Base-by-base conservation (phyloP, 306 rosid genomes). In the Castanea crenata region DNA sequence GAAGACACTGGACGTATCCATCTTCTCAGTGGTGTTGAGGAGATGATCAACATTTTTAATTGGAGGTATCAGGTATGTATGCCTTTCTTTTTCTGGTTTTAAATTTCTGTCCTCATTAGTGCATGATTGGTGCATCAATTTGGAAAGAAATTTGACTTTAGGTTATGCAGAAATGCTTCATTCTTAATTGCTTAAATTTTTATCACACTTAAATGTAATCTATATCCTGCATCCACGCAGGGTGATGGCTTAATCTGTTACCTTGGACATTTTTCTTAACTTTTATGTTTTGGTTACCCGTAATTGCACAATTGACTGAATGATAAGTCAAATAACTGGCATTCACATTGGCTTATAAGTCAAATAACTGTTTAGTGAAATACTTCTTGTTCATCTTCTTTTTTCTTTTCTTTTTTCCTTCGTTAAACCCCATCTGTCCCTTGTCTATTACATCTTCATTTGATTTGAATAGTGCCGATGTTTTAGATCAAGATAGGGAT, bases 21-120 rank as follows among this genome's bases (percentile, higher is more conserved):
- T 87, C 91, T 83, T 51, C 96, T 95, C 65, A 87, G 97, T 82
- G 87, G 93, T 78, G 87, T 83, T 79, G 98, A 92, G 73, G 99
- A 95, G 90, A 92, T 95, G 91, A 76, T 80, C 35, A 81, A 74
- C 76, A 91, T 95, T 77, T 76, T 88, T 83, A 88, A 93, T 4
- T 81, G 85, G 80, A 92, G 91, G 32, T 87, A 88, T 86, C 88
- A 90, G 97, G 99, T 92, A 88, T 81, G 99, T 92, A 87, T 81
- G 75, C 65, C 69, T 70, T 71, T 21, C 67, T 20, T 83, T 71
- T 51, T 57, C 11, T 62, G 21, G 54, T 63, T 14, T 25, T 49
- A 29, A 55, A 76, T 27, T 62, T 38, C 16, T 78, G 19, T 21
- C 25, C 62, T 55, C 5, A 13, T 5, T 15, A 29, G 38, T 5